Evolutionary conservation across 495 filamentous ascomycete species (phyloP), one percentile per base, ranked within the genome.

Genomic region (Podospora fimiseda): DNA sequence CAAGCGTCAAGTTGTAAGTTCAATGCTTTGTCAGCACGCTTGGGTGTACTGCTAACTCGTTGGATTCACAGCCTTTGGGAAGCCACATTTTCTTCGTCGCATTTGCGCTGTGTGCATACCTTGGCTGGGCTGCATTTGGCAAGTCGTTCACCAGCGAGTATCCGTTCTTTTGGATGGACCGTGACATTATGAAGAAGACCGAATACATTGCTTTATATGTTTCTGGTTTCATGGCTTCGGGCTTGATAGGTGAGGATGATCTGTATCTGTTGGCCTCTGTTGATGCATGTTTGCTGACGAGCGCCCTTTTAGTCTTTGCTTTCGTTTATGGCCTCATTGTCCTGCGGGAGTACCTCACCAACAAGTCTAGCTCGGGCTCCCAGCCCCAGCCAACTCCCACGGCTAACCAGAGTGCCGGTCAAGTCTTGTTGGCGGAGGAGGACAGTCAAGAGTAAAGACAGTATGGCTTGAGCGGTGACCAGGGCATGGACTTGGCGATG

Each of bases 111-210:
- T 51, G 59, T 5, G 41, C 62, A 15, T 81, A 79, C 49, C 62
- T 78, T 19, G 69, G 64, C 2, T 80, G 75, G 78, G 70, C 71
- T 9, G 66, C 63, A 13, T 50, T 80, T 23, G 75, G 77, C 37
- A 66, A 75, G 46, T 53, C 69, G 6, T 22, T 72, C 46, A 78
- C 75, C 0, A 75, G 72, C 48, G 62, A 70, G 23, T 72, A 68
- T 37, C 66, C 68, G 7, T 76, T 71, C 59, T 78, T 73, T 56
- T 80, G 76, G 65, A 62, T 80, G 37, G 72, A 80, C 38, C 65
- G 64, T 9, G 57, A 69, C 21, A 42, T 55, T 21, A 59, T 61
- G 9, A 63, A 64, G 40, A 66, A 61, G 56, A 60, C 64, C 14
- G 59, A 67, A 51, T 59, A 69, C 13, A 60, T 73, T 20, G 43